Percentiles rank a stretch among this genome's conserved stretches.
Conservation (phyloP, 2,329 filamentous ascomycete genomes). For the Cladophialophora immunda region DNA sequence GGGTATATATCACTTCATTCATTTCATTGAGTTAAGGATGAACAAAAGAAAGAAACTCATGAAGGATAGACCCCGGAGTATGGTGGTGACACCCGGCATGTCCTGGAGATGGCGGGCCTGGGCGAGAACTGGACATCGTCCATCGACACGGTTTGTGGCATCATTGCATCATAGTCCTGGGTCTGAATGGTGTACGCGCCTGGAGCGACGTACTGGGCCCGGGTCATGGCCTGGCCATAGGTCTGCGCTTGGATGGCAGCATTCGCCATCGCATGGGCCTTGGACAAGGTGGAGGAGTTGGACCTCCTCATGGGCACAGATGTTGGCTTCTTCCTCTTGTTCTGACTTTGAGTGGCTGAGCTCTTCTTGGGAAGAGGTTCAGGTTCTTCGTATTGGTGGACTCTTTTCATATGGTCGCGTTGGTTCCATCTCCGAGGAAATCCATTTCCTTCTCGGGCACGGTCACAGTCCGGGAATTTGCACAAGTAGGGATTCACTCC, state of each 20-base stretch:
- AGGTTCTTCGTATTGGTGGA: conserved; percentile 69
- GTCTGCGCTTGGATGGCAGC: conserved; percentile 25
- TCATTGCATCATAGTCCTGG: conserved; percentile 31
- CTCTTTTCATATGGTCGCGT: conserved; percentile 95
- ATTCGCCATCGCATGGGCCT: conserved; percentile 30
- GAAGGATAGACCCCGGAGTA: conserved; percentile 27
- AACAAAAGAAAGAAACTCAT: conserved; percentile 24
- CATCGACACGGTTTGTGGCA: conserved; percentile 31
- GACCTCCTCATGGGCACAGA: conserved; percentile 41
- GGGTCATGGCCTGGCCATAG: conserved; percentile 27
- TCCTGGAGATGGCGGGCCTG: conserved; percentile 22
- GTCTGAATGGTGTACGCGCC: conserved; percentile 27
- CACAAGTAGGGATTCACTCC: conserved; percentile 92
- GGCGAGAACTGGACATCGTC: conserved; percentile 31
- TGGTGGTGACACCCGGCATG: conserved; percentile 20
- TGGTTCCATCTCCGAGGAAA: conserved; percentile 97
- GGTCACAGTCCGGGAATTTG: conserved; percentile 86
- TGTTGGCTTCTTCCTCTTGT: conserved; percentile 38
- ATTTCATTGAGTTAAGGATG: conserved; percentile 22
- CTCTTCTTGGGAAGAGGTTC: conserved; percentile 38
- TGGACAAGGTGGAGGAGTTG: conserved; percentile 37
- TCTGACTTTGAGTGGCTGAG: conserved; percentile 20
- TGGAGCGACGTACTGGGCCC: conserved; percentile 29
- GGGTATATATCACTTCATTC: conserved; percentile 24
- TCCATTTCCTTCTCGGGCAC: conserved; percentile 80